Conservation (phyloP, 108 stramenopile species). For the Epithemia pelagica region DNA sequence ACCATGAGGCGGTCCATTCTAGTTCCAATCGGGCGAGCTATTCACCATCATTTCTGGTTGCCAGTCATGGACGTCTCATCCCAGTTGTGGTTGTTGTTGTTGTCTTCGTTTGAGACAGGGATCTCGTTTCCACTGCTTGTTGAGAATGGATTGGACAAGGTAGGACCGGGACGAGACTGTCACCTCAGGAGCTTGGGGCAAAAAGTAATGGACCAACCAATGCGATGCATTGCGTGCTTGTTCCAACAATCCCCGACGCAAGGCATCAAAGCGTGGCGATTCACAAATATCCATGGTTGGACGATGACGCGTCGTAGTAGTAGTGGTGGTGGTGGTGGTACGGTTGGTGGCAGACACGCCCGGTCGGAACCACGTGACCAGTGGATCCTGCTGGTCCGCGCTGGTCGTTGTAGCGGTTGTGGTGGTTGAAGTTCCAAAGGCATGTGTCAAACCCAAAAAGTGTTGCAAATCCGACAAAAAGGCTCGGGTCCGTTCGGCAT, state of each 20-base stretch:
- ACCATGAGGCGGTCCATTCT: no score
- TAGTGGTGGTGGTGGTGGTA: not conserved
- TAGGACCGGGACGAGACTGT: constrained; percentile 25
- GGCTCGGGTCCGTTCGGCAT: constrained; percentile 3
- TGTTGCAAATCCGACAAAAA: constrained; percentile 31
- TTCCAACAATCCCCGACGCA: constrained; percentile 28
- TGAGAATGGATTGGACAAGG: constrained; percentile 18
- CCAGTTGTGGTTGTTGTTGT: not conserved
- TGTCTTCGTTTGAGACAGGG: constrained; percentile 28
- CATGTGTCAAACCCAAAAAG: constrained; percentile 28
- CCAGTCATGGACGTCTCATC: no score
- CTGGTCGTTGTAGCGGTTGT: not conserved
- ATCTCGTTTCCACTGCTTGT: constrained; percentile 33
- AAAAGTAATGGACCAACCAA: constrained; percentile 46
- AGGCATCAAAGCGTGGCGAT: constrained; percentile 10
- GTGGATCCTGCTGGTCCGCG: not conserved
- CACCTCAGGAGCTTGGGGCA: constrained; percentile 31
- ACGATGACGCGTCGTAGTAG: not conserved
- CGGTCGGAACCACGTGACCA: constrained; percentile 31
- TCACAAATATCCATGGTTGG: constrained; percentile 62
- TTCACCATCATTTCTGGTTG: no score
- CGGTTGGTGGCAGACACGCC: not conserved
- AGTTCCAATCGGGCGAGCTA: no score
- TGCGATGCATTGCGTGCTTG: constrained; percentile 24
- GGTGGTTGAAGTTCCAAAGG: not conserved